Percentiles rank a stretch among this genome's conserved stretches.
phyloP scores from a whole-genome alignment of 257 asterid genomes.

The Nyctanthes arbortristis region DNA sequence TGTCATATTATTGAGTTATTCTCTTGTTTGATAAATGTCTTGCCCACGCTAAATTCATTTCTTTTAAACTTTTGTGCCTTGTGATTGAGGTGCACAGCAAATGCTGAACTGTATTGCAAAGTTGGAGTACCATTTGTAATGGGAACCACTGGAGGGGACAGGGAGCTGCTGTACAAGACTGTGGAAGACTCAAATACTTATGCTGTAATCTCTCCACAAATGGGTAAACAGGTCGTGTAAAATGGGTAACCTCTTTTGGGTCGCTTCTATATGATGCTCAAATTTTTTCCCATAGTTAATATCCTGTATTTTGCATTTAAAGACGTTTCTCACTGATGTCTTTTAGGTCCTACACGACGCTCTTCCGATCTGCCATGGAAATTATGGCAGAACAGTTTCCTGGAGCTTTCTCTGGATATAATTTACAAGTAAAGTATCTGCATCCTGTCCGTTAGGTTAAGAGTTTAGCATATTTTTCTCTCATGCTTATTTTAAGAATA shows the following conservation, averaged over 20 bases:
- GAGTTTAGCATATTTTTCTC: not conserved
- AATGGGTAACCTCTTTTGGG: conserved; percentile 2
- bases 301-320: conserved; percentile 8
- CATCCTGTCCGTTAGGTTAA: not conserved
- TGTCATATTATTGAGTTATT: too few relatives aligned
- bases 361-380: conserved; percentile 91
- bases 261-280: conserved; percentile 6
- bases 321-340: conserved; percentile 15
- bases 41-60: too few relatives aligned
- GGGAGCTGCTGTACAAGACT: conserved; percentile 77
- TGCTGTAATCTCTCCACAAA: conserved; percentile 99
- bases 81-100: conserved; percentile 42
- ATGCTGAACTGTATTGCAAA: conserved; percentile 84
- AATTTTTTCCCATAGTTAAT: too few relatives aligned
- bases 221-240: conserved; percentile 93
- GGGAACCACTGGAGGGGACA: conserved; percentile 99
- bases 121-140: conserved; percentile 96
- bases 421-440: conserved; percentile 56
- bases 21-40: too few relatives aligned
- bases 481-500: not conserved
- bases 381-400: conserved; percentile 92
- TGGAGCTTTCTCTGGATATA: conserved; percentile 95
- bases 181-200: conserved; percentile 66
- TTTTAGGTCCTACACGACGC: conserved; percentile 92
- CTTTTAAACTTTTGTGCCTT: not conserved